A percentile compares a stretch with the other conserved stretches of the same genome.
phyloP scores from a whole-genome alignment of 1,284 basidiomycete genomes.

The Microbotryum saponariae region DNA sequence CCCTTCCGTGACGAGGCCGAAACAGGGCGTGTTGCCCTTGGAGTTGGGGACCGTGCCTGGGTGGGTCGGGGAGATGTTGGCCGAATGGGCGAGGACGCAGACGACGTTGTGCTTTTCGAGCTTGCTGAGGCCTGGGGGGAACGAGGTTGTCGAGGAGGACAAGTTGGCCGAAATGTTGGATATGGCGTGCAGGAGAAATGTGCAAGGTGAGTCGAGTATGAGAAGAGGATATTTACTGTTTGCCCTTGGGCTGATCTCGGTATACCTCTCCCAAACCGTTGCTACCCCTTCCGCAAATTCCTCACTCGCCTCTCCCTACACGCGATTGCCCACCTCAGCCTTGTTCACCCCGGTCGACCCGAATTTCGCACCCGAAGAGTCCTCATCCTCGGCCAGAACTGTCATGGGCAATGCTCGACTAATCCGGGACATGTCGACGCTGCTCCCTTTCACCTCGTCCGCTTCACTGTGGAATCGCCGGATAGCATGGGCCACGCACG shows the following conservation, averaged over 20 bases:
- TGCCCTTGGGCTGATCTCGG: neutral
- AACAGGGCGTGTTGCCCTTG: constrained; percentile 3
- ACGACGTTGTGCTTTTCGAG: constrained; percentile 26
- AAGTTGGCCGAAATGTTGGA: constrained; percentile 28
- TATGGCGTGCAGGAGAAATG: constrained; percentile 25
- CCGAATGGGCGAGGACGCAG: constrained; percentile 29
- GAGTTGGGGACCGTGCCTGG: constrained; percentile 13
- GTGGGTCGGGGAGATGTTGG: constrained; percentile 26
- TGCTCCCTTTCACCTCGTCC: constrained; percentile 21
- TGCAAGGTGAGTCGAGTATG: constrained; percentile 20
- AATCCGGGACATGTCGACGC: constrained; percentile 21
- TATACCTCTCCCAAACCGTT: neutral
- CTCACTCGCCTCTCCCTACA: neutral
- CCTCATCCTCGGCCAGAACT: constrained; percentile 11
- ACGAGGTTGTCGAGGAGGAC: constrained; percentile 9
- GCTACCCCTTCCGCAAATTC: neutral
- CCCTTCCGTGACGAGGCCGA: constrained; percentile 26
- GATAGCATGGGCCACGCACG: constrained; percentile 28
- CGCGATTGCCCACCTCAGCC: constrained; percentile 7
- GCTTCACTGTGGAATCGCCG: constrained; percentile 17
- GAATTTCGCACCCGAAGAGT: constrained; percentile 7
- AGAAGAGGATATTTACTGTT: too few species aligned
- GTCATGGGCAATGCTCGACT: constrained; percentile 30
- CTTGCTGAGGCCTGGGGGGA: constrained; percentile 9
- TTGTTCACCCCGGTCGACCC: constrained; percentile 31